Evolutionary conservation across 345 rosid species (phyloP).

Genomic region (Pistacia vera): DNA sequence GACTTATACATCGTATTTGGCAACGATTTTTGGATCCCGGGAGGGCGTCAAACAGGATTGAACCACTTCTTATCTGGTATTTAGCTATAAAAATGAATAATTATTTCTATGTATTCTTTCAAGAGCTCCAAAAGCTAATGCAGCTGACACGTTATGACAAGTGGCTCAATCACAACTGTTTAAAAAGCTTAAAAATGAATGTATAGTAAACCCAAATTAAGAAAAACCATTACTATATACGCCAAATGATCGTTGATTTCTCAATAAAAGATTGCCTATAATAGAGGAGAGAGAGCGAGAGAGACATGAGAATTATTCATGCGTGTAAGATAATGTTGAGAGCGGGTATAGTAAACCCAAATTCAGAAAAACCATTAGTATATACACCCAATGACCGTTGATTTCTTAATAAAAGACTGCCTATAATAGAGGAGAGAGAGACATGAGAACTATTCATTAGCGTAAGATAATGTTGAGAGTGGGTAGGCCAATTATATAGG

Average conservation of each 20-base stretch:
- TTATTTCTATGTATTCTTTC: conserved; percentile 20
- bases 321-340: conserved; percentile 12
- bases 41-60: background rate
- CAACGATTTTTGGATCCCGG: background rate
- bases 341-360: background rate
- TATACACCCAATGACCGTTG: background rate
- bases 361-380: background rate
- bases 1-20: background rate
- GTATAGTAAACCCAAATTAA: background rate
- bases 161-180: conserved; percentile 24
- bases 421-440: conserved; percentile 25
- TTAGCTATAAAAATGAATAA: background rate
- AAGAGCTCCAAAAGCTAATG: conserved; percentile 32
- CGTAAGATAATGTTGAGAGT: conserved; percentile 10
- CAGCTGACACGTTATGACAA: conserved; percentile 17
- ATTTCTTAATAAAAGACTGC: conserved; percentile 18
- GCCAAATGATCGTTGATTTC: conserved; percentile 9
- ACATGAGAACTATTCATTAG: background rate
- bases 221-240: background rate
- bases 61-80: background rate
- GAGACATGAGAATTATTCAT: background rate
- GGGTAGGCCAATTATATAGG: background rate
- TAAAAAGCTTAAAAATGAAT: conserved; percentile 6
- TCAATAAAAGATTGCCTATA: conserved; percentile 21
- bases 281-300: conserved; percentile 33